Base-by-base conservation (phyloP, 306 rosid genomes). In the Arachis hypogaea region DNA sequence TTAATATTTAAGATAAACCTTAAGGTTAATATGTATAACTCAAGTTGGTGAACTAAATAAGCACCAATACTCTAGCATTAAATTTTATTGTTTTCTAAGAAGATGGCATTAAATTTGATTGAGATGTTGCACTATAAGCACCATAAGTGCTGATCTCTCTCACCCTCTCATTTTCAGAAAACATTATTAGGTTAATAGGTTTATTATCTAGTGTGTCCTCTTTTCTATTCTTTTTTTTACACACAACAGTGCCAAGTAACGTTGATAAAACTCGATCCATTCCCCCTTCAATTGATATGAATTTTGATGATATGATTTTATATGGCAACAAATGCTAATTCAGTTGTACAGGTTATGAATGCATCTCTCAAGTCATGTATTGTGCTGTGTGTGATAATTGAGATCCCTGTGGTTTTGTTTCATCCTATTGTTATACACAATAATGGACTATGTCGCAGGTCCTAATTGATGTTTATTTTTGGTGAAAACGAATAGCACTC, bases 1-100 rank as follows among this genome's bases (percentile, higher is more conserved):
- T 66, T 54, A 55, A 14, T 65, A 51, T 60, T 77, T 68, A 5
- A 44, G 28, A 22, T 29, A 67, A 51, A 41, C 41, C 71, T 82
- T 5, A 10, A 36, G 29, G 61, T 67, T 38, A 11, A 50, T 60
- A 45, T 65, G 16, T 71, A 60, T 4, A 29, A 59, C 28, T 69
- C 55, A 0, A 22, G 51, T n/a, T 51, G 65, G 45, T 22, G 66
- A 77, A 30, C 9, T 59, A 47, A 50, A 43, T 55, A 33, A 43
- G 55, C 74, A 71, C 29, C 47, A 51, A 71, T 62, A 47, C 63
- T 76, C 29, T 59, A 28, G 11, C 18, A 7, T 9, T 30, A 66
- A 11, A 41, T 22, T 22, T 22, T 22, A 22, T 22, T 22, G 28
- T 22, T 22, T 22, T 1, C 28, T 22, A 0, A 22, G 28, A 22